These are phyloP conservation scores for Globisporangium heterothallicum DNA, from an alignment of 352 stramenopile genomes.

Conservation along the genomic window DNA sequence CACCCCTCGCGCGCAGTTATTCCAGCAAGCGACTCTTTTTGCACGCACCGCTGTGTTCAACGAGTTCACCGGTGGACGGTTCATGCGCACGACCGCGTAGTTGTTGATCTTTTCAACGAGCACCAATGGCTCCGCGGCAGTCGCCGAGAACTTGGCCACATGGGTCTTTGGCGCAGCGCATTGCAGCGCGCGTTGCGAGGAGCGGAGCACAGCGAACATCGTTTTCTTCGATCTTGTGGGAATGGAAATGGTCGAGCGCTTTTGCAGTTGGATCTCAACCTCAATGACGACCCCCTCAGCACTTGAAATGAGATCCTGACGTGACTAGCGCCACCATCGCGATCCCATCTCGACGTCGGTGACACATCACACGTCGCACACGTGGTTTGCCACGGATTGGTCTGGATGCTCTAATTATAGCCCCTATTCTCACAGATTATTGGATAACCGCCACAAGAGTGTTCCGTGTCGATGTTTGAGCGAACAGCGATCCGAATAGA, in stretches of 20 bases:
- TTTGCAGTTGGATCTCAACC: slow-evolving; percentile 12
- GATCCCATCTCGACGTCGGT: not conserved
- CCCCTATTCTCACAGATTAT: not conserved
- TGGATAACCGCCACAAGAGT: slow-evolving; percentile 14
- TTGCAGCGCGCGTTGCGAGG: slow-evolving; percentile 4
- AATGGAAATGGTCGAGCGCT: not conserved
- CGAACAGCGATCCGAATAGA: slow-evolving; percentile 11
- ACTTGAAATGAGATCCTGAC: slow-evolving; percentile 23
- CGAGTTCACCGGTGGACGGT: slow-evolving; percentile 76
- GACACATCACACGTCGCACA: not conserved
- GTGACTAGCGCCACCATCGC: slow-evolving; percentile 27
- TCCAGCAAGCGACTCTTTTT: not conserved
- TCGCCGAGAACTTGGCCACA: slow-evolving; percentile 22
- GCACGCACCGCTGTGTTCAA: slow-evolving; percentile 57
- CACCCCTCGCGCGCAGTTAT: too few relatives aligned
- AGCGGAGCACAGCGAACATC: slow-evolving; percentile 14
- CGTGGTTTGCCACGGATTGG: too few relatives aligned
- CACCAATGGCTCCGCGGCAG: slow-evolving; percentile 37
- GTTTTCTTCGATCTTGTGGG: not conserved
- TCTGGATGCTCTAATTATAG: not conserved
- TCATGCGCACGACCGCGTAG: slow-evolving; percentile 77
- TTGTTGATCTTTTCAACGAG: slow-evolving; percentile 68
- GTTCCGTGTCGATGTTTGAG: slow-evolving; percentile 14
- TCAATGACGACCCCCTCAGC: not conserved
- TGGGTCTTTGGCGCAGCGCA: slow-evolving; percentile 4